Evolutionary conservation across 1,284 basidiomycete genomes (phyloP).

Genomic region (Fomes fomentarius): DNA sequence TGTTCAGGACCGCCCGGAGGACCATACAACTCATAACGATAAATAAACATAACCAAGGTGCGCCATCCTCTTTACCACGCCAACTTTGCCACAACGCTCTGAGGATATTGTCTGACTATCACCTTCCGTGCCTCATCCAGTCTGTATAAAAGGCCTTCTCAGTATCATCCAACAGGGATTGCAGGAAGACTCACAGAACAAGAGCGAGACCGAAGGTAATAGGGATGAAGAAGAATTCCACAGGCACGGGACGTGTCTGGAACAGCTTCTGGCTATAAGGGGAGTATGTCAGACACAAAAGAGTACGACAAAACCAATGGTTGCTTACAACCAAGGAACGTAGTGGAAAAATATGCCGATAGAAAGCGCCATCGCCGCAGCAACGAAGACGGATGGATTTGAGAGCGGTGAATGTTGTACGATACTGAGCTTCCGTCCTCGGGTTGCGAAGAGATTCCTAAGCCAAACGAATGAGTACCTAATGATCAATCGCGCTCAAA

Average conservation of each 20-base stretch:
- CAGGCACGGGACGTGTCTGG: slow-evolving; percentile 53
- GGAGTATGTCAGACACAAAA: slow-evolving; percentile 12
- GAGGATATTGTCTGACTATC: slow-evolving; percentile 38
- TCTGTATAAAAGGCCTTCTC: slow-evolving; percentile 21
- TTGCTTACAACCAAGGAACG: slow-evolving; percentile 46
- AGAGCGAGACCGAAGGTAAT: slow-evolving; percentile 42
- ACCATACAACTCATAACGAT: no score
- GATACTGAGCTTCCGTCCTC: slow-evolving; percentile 52
- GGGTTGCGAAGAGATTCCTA: slow-evolving; percentile 50
- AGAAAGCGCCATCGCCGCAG: slow-evolving; percentile 46
- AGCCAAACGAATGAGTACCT: neutral
- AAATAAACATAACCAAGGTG: no score
- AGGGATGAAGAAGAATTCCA: slow-evolving; percentile 53
- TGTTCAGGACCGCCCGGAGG: no score
- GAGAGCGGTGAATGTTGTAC: slow-evolving; percentile 46
- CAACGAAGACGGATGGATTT: slow-evolving; percentile 50
- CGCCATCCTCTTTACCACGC: no score
- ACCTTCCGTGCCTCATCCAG: slow-evolving; percentile 45
- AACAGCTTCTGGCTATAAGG: slow-evolving; percentile 49
- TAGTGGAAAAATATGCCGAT: slow-evolving; percentile 60
- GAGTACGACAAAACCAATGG: neutral
- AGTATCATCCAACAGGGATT: slow-evolving; percentile 17
- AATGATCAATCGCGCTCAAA: neutral
- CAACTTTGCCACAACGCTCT: slow-evolving; percentile 37
- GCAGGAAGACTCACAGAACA: slow-evolving; percentile 29